Evolutionary conservation across 352 stramenopile genomes (phyloP), one percentile per base, ranked within the genome.

Genomic region (Phytophthora megakarya): DNA sequence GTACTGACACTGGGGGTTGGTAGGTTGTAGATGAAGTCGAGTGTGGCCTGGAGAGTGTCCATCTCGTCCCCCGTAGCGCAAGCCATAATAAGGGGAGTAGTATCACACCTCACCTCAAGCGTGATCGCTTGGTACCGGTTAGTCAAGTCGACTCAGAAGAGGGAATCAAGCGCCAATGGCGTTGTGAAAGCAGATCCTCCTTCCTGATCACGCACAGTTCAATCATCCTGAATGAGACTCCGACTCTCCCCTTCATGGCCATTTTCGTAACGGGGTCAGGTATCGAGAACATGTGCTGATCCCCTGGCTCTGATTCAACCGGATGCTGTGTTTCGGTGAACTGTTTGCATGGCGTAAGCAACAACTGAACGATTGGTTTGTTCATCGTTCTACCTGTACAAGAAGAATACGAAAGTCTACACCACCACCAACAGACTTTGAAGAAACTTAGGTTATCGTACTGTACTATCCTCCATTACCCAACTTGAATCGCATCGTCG

Each of bases 401-500:
- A n/a, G n/a, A n/a, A n/a, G n/a, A n/a, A n/a, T n/a, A n/a, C n/a
- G n/a, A n/a, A n/a, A n/a, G n/a, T n/a, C n/a, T n/a, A n/a, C n/a
- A n/a, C n/a, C n/a, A n/a, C n/a, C n/a, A n/a, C n/a, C 37, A 38
- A 21, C 33, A 11, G 13, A 5, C 10, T 35, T 48, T 48, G 22
- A 48, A 7, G 3, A 28, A 47, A 3, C n/a, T n/a, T 46, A 26
- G 6, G 39, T 9, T 38, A 38, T 38, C 32, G 32, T 38, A 40
- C 35, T 19, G 19, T 18, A 19, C n/a, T n/a, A n/a, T n/a, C n/a
- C n/a, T 18, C 6, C 16, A 22, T 25, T 62, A 68, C 2, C 52
- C 45, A 10, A 71, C 48, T 38, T 44, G 40, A 28, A 72, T 61
- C 0, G 60, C 51, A 5, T 73, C 69, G 15, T 81, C 65, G 23